These are phyloP conservation scores for Polyplosphaeria fusca DNA, from an alignment of 495 filamentous ascomycete species.

Conservation along the genomic window DNA sequence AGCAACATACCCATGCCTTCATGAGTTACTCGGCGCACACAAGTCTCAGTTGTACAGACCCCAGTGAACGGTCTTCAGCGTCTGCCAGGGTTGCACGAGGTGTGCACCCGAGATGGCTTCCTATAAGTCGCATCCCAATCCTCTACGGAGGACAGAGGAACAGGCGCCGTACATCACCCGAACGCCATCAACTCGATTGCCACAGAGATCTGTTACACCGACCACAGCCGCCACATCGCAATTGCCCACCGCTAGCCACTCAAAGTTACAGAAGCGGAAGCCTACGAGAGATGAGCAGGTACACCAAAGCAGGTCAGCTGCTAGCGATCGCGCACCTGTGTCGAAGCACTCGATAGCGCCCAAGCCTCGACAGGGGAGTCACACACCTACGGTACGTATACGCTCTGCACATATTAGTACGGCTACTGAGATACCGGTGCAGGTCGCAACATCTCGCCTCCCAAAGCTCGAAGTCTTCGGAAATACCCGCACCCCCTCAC, in stretches of 20 bases:
- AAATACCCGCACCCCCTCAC: constrained; percentile 39
- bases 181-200: constrained; percentile 28
- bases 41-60: constrained; percentile 26
- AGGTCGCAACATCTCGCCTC: constrained; percentile 28
- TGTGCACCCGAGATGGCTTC: constrained; percentile 36
- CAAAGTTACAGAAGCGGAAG: constrained; percentile 33
- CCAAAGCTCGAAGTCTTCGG: constrained; percentile 28
- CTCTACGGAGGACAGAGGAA: constrained; percentile 26
- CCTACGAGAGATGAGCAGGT: constrained; percentile 28
- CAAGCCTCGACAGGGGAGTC: constrained; percentile 18
- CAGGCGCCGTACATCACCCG: constrained; percentile 28
- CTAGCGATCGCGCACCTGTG: constrained; percentile 13
- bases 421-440: constrained; percentile 10
- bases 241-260: constrained; percentile 17
- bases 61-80: constrained; percentile 23
- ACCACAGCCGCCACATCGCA: constrained; percentile 17
- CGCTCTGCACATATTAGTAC: constrained; percentile 2
- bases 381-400: constrained; percentile 15
- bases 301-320: constrained; percentile 3
- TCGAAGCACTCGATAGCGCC: constrained; percentile 11
- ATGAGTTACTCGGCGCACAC: constrained; percentile 34
- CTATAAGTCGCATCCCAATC: constrained; percentile 34
- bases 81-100: constrained; percentile 29
- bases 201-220: constrained; percentile 29
- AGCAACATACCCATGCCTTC: constrained; percentile 30